Conservation (phyloP, 495 filamentous ascomycete species). For the Gamarada debralockiae region DNA sequence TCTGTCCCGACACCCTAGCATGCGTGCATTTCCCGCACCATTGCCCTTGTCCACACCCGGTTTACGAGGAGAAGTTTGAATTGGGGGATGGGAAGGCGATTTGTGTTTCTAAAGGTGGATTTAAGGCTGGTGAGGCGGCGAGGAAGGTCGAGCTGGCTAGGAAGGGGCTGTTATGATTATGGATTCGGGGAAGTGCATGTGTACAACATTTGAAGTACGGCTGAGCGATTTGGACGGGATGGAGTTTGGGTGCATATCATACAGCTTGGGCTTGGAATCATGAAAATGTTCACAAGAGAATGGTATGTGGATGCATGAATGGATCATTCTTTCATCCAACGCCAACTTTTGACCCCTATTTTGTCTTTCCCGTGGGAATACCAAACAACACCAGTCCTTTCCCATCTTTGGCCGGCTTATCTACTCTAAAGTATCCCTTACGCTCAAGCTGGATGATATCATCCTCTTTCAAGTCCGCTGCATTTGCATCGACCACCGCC, state of each 20-base stretch:
- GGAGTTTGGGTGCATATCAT: background rate
- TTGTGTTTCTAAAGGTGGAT: conserved; percentile 81
- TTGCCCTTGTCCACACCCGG: conserved; percentile 82
- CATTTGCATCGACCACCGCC: conserved; percentile 69
- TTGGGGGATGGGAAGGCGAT: conserved; percentile 75
- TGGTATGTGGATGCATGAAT: too few species aligned
- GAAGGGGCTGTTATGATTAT: conserved; percentile 72
- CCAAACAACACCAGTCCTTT: conserved; percentile 59
- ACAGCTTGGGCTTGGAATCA: too few species aligned
- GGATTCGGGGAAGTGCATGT: background rate
- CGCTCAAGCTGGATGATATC: conserved; percentile 83
- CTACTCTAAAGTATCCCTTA: conserved; percentile 75
- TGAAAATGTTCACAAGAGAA: too few species aligned
- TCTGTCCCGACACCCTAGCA: conserved; percentile 87
- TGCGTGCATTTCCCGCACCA: conserved; percentile 94
- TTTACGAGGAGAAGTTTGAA: conserved; percentile 84
- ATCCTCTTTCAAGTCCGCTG: conserved; percentile 60
- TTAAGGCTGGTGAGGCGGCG: conserved; percentile 65
- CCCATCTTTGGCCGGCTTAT: conserved; percentile 39
- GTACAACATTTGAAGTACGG: background rate
- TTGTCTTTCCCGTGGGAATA: conserved; percentile 64
- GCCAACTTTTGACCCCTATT: conserved; percentile 21
- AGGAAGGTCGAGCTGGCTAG: conserved; percentile 78
- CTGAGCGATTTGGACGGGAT: background rate
- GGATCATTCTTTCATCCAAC: background rate